phyloP scores from a whole-genome alignment of 2,329 filamentous ascomycete species.

The Immersiporthe knoxdaviesiana region DNA sequence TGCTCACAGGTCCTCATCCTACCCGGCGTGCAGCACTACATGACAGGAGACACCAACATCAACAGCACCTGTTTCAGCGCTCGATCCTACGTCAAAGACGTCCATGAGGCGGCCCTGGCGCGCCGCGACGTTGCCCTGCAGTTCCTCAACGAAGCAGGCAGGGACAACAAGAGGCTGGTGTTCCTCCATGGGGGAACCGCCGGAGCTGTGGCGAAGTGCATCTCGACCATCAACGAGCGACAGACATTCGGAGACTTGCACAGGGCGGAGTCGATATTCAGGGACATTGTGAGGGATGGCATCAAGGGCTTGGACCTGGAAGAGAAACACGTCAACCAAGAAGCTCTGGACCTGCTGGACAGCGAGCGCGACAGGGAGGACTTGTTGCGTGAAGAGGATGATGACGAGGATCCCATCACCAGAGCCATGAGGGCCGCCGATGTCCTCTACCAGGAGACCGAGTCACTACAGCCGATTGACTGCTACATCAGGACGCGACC shows the following conservation, averaged over 20 bases:
- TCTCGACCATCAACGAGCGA: slow-evolving; percentile 57
- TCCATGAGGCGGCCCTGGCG: slow-evolving; percentile 54
- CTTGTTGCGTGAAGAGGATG: slow-evolving; percentile 25
- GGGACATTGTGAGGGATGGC: slow-evolving; percentile 54
- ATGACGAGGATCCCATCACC: slow-evolving; percentile 51
- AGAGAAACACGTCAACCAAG: slow-evolving; percentile 19
- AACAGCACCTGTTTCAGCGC: slow-evolving; percentile 40
- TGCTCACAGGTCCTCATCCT: slow-evolving; percentile 62
- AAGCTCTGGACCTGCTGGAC: slow-evolving; percentile 17
- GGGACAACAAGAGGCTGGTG: slow-evolving; percentile 56
- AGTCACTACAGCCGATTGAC: slow-evolving; percentile 53
- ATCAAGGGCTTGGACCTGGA: slow-evolving; percentile 25
- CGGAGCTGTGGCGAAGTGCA: slow-evolving; percentile 57
- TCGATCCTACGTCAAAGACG: slow-evolving; percentile 48
- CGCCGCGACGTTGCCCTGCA: slow-evolving; percentile 53
- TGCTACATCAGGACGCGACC: slow-evolving; percentile 45
- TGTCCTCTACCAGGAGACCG: slow-evolving; percentile 58
- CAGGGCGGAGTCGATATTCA: slow-evolving; percentile 57
- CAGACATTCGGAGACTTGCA: slow-evolving; percentile 52
- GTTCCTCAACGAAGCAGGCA: slow-evolving; percentile 54
- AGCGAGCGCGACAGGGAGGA: slow-evolving; percentile 28
- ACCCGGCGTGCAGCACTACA: slow-evolving; percentile 54
- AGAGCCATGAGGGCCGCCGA: slow-evolving; percentile 64
- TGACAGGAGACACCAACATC: slow-evolving; percentile 38
- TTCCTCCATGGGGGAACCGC: slow-evolving; percentile 64